Evolutionary conservation across 352 stramenopile species (phyloP).

Genomic region (Stephanocyclus meneghinianus): DNA sequence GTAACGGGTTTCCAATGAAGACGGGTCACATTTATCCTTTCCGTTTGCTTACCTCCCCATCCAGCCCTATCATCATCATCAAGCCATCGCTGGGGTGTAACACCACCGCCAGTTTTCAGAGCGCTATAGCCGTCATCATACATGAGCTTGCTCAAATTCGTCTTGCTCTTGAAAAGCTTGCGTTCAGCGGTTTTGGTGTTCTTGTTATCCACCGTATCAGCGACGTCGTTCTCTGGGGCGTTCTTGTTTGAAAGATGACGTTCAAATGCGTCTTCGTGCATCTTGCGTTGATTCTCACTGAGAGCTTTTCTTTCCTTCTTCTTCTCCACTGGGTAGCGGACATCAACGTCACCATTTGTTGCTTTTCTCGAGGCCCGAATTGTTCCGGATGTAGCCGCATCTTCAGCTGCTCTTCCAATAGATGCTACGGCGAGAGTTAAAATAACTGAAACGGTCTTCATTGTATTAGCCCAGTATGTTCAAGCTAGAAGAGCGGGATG

Average conservation of each 20-base stretch:
- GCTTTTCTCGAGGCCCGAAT: conserved; percentile 1
- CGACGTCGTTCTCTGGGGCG: neutral
- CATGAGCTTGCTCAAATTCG: conserved; percentile 15
- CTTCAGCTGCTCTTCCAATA: neutral
- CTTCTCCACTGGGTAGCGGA: neutral
- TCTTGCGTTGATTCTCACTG: neutral
- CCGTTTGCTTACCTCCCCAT: neutral
- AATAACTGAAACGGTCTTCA: conserved; percentile 3
- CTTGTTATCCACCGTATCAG: neutral
- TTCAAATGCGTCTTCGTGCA: conserved; percentile 4
- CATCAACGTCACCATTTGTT: neutral
- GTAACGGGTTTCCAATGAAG: too few species aligned
- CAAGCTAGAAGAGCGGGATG: too few species aligned
- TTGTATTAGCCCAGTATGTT: neutral
- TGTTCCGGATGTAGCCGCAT: neutral
- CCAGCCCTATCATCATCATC: neutral
- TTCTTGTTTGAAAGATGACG: conserved; percentile 5
- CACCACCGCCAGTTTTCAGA: neutral
- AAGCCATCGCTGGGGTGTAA: neutral
- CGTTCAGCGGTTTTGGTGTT: neutral
- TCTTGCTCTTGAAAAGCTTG: neutral
- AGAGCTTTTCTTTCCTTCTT: neutral
- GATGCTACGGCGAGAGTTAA: neutral
- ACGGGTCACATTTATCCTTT: too few species aligned
- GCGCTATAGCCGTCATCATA: conserved; percentile 7